Evolutionary conservation across 2,329 filamentous ascomycete species (phyloP), one percentile per base, ranked within the genome.

Genomic region (Thyridium curvatum): DNA sequence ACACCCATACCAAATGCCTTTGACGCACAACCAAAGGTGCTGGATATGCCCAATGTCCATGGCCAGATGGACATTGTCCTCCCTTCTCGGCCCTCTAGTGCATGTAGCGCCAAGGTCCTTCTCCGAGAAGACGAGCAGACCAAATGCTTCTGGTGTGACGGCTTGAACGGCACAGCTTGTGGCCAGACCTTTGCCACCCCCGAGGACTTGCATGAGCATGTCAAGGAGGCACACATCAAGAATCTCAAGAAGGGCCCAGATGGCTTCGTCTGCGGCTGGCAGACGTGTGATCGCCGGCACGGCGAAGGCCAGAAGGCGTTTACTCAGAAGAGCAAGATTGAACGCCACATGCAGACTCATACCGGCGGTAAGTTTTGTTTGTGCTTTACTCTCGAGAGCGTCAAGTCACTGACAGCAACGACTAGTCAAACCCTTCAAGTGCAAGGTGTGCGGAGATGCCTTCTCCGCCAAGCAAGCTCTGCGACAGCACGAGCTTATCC

Each of bases 381-480:
- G 10, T 6, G 10, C 7, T n/a, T 30, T 12, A 6, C 26, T n/a
- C 8, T 30, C 9, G 15, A 35, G 14, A 15, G 18, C 14, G 12
- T 34, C 35, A 34, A 42, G 36, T 13, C 38, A 30, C 49, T 59
- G 42, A 57, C 38, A 10, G 8, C 10, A n/a, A n/a, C 15, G 21
- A 21, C 14, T 42, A 81, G 79, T 70, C 51, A 82, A 82, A 56
- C 74, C 77, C 7, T 77, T 73, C 40, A 61, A 65, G 33, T 83
- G 78, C 45, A 52, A 62, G 2, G 62, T 66, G 15, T 86, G 82
- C 49, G 63, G 67, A 9, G 63, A 74, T 41, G 63, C 64, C 3
- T 78, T 85, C 50, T 84, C 81, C 1, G 80, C 80, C 3, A 76
- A 79, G 48, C 81, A 85, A 54, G 77, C 82, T 1, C 67, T 85